Percentiles rank a stretch among this genome's conserved stretches.
phyloP scores from a whole-genome alignment of 2,329 filamentous ascomycete species.

The Paraconiothyrium sp. region DNA sequence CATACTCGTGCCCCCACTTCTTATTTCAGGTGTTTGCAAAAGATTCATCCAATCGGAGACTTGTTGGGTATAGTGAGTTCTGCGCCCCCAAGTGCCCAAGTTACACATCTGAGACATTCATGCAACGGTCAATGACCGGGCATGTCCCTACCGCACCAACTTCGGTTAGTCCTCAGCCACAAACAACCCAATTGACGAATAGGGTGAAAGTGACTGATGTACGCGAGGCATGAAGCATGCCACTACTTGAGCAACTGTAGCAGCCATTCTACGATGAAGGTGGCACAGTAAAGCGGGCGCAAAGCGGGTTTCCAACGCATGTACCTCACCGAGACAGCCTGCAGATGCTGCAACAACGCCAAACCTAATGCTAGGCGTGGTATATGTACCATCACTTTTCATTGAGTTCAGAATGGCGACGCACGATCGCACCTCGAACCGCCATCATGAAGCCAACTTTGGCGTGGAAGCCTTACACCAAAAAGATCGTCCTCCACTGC shows the following conservation, averaged over 20 bases:
- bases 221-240: conserved; percentile 6
- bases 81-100: conserved; percentile 3
- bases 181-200: background rate
- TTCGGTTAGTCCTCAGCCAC: conserved; percentile 4
- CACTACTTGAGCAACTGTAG: conserved; percentile 2
- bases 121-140: conserved; percentile 14
- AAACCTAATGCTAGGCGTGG: background rate
- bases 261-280: conserved; percentile 5
- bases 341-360: background rate
- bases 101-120: conserved; percentile 14
- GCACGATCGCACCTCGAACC: background rate
- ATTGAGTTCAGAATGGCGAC: background rate
- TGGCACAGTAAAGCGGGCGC: conserved; percentile 4
- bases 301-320: conserved; percentile 1
- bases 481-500: conserved; percentile 18
- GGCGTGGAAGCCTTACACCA: conserved; percentile 6
- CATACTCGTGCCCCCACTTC: no score
- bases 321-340: background rate
- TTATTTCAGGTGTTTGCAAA: background rate
- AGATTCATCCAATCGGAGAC: background rate
- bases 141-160: background rate
- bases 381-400: conserved; percentile 4
- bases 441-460: conserved; percentile 6
- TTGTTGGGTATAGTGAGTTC: background rate
- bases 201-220: background rate